phyloP scores from a whole-genome alignment of 2,329 filamentous ascomycete species.

The Epichloe sylvatica region DNA sequence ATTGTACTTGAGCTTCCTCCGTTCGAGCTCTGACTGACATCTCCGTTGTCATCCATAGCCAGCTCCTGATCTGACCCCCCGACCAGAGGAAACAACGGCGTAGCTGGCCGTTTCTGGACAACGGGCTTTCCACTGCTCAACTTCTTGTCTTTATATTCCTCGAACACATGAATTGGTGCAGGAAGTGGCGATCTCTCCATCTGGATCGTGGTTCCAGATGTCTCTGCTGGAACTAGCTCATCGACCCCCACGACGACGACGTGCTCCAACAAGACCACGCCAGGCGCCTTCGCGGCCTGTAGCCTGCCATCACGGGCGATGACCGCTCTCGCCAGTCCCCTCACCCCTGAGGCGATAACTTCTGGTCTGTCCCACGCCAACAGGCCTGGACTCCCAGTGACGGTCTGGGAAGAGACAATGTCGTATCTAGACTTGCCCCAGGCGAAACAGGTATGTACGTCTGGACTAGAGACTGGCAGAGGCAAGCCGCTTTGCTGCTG shows the following conservation, averaged over 20 bases:
- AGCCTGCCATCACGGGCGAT: conserved; percentile 25
- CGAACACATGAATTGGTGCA: background rate
- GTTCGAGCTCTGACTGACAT: conserved; percentile 1
- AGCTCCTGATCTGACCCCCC: background rate
- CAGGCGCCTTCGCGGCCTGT: conserved; percentile 12
- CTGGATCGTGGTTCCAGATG: conserved; percentile 3
- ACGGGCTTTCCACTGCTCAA: background rate
- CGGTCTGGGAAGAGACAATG: conserved; percentile 28
- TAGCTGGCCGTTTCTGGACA: background rate
- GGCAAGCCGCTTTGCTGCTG: conserved; percentile 1
- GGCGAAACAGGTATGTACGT: conserved; percentile 30
- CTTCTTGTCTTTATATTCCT: background rate
- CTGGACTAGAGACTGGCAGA: conserved; percentile 13
- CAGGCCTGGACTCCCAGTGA: conserved; percentile 27
- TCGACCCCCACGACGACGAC: conserved; percentile 19
- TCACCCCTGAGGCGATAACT: conserved; percentile 27
- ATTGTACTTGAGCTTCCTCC: conserved; percentile 8
- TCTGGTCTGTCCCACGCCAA: conserved; percentile 36
- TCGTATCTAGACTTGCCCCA: conserved; percentile 33
- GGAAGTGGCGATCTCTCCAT: background rate
- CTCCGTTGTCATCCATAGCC: background rate
- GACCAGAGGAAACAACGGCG: background rate
- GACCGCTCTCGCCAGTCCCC: conserved; percentile 27
- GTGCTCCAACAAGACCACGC: conserved; percentile 19
- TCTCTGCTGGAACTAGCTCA: conserved; percentile 10